Evolutionary conservation across 192 early-diverging fungal species (phyloP), one percentile per base, ranked within the genome.

Genomic region (Lobosporangium transversale): DNA sequence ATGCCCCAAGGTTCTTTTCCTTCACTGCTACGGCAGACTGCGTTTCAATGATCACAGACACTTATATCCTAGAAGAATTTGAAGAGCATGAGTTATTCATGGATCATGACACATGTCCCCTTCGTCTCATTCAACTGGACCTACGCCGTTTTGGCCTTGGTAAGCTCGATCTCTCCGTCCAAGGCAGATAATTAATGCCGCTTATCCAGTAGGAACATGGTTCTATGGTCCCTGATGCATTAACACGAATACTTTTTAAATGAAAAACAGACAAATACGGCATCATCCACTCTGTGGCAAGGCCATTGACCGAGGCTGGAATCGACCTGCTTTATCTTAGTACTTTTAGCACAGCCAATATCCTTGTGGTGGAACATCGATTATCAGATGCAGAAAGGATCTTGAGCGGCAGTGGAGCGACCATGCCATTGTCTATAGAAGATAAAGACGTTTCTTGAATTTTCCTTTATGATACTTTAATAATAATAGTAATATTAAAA

Each of bases 91-190:
- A 78, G n/a, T 48, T 88, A 17, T 86, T 84, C 32, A 80, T 74
- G 53, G 80, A 80, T 44, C 70, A 79, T 61, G 68, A 75, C 18
- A 75, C 66, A 26, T 62, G 68, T 17, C 76, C 80, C 0, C 79
- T 90, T 33, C 82, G 88, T 36, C 84, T 89, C 43, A 89, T 92
- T 53, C 89, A 90, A 62, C 80, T 92, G 26, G 86, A 92, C 69
- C 66, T 92, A 45, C 78, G 82, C 40, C 81, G 83, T 11, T 80
- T 81, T 49, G 83, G 82, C 44, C 68, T 84, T 32, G 82, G 82
- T 83, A 64, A 50, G 69, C 57, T n/a, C 20, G n/a, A 26, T 32
- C 21, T 50, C 29, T 21, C 21, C 2, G 8, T 31, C 33, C 14
- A 24, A n/a, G n/a, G n/a, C n/a, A n/a, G n/a, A n/a, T n/a, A n/a